Evolutionary conservation across 768 basidiomycete genomes (phyloP), one percentile per base, ranked within the genome.

Genomic region (Podaxis rugospora): DNA sequence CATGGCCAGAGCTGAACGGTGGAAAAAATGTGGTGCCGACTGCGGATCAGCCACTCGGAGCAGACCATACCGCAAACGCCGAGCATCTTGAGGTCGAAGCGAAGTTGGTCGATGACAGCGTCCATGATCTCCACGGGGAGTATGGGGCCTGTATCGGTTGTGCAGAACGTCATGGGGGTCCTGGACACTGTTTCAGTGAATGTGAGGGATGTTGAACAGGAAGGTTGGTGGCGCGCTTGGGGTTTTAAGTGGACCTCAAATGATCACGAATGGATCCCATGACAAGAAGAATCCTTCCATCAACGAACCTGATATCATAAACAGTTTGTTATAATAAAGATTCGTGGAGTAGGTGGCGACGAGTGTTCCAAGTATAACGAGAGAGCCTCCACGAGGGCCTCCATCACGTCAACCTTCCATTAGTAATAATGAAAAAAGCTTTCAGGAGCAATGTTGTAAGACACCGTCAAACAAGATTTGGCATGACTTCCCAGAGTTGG

Each of bases 121-220:
- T 76, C 75, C n/a, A 67, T 72, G 57, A 76, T 66, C 63, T 76
- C 74, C 59, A 59, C 66, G 9, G 71, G 70, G 11, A 70, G 66
- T 10, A 61, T 49, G n/a, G 66, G 66, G 9, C 54, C 57, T 21
- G 52, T 54, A n/a, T 35, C 51, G 1, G 54, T 56, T 28, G 36
- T 50, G 9, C 16, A 23, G 16, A 35, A 51, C 27, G 36, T 11
- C 21, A 42, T 54, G 14, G 54, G 23, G 23, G 55, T 25, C 44
- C 57, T 53, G 28, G n/a, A 39, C 16, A 18, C 18, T 28, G 25
- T 32, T 32, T 32, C 32, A 36, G 18, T n/a, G 32, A 13, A 23
- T 47, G 37, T 11, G 28, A 21, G 51, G 51, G 18, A 39, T 54
- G 47, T 18, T 27, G 28, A 28, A n/a, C 21, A 35, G 23, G 5